Evolutionary conservation across 345 rosid genomes (phyloP).

Genomic region (Clarkia xantiana): DNA sequence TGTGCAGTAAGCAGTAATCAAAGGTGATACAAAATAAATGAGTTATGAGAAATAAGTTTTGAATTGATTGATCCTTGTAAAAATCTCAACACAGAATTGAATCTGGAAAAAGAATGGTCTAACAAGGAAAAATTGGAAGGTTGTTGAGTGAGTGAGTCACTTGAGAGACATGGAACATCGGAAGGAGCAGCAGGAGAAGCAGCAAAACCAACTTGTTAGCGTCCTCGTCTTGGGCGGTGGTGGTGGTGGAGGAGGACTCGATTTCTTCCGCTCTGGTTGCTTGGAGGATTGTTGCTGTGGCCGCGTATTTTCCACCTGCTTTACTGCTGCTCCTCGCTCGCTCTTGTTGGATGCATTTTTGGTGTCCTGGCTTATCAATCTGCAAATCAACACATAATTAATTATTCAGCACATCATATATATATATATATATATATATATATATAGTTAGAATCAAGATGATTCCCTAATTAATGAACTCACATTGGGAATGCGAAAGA

Average conservation of each 20-base stretch:
- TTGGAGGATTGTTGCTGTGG: conserved; percentile 6
- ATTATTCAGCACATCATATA: neutral
- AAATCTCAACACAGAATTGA: too few relatives aligned
- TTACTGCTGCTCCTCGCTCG: neutral
- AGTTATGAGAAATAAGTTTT: too few relatives aligned
- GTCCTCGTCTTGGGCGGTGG: conserved; percentile 9
- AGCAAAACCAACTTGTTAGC: conserved; percentile 28
- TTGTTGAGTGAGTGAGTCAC: neutral
- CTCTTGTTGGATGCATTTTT: neutral
- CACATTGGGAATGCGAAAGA: conserved; percentile 75
- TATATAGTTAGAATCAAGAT: too few relatives aligned
- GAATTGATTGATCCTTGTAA: too few relatives aligned
- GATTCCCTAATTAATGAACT: too few relatives aligned
- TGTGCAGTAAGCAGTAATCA: too few relatives aligned
- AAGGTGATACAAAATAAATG: too few relatives aligned
- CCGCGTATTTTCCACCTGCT: too few relatives aligned
- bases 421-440: too few relatives aligned
- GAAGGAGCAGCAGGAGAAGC: conserved; percentile 39
- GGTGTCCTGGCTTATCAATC: neutral
- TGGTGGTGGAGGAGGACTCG: conserved; percentile 10
- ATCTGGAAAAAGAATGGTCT: too few relatives aligned
- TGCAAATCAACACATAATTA: neutral
- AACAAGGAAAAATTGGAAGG: too few relatives aligned
- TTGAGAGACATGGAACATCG: conserved; percentile 9
- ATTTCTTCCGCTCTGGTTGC: neutral